Evolutionary conservation across 2,329 filamentous ascomycete genomes (phyloP), one percentile per base, ranked within the genome.

Genomic region (Microsporum audouinii): DNA sequence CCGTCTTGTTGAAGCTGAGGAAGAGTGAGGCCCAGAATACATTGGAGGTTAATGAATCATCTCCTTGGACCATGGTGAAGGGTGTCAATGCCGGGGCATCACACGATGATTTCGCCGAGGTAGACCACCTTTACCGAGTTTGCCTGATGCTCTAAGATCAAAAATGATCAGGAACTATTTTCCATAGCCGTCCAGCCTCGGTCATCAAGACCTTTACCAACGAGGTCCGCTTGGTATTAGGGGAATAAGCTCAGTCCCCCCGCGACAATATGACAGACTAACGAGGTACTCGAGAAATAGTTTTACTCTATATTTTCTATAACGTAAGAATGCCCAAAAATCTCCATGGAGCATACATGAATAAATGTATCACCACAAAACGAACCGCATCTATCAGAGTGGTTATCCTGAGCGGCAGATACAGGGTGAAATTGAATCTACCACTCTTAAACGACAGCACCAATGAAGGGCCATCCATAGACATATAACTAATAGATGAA

Each of bases 371-470:
- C 85, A 82, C 85, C 84, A 71, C 84, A 85, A 86, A 88, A 79
- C 87, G 87, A 90, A 87, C 87, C 80, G 85, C 87, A 77, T 85
- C 85, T 84, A 83, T 89, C 87, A 89, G 79, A 79, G 78, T 75
- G 71, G 63, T 67, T 76, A 85, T 90, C 87, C 82, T 88, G 85
- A 85, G 87, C 85, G 88, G 87, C 86, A 90, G 87, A 90, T 90
- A 90, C 87, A 86, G 85, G 85, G 84, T 80, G 86, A 83, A 74
- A 71, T 68, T 83, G 74, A 67, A 76, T 88, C 84, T 88, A 73
- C 81, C 85, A 82, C 84, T 80, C 82, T 78, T 45, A 76, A 76
- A 73, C 67, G 66, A 73, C 73, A 73, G 74, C 69, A 75, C 79
- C 83, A 82, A 76, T 83, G 82, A 82, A 82, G 79, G 72, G 60